A percentile compares a stretch with the other conserved stretches of the same genome.
These are phyloP conservation scores for Caryopteris hybrid DNA, from an alignment of 305 asterid species.

Conservation along the genomic window DNA sequence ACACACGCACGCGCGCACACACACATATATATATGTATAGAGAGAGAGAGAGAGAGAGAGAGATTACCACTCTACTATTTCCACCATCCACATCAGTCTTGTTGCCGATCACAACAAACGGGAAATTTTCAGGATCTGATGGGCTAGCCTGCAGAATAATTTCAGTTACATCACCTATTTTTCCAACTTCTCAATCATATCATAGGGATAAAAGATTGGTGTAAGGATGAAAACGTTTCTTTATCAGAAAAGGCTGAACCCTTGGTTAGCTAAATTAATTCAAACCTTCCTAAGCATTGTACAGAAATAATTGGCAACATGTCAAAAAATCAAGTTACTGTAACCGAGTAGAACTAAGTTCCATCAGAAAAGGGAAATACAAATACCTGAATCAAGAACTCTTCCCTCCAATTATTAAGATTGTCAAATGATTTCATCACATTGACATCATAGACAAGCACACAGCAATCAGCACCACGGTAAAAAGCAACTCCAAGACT, in stretches of 20 bases:
- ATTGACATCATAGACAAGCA: conserved; percentile 87
- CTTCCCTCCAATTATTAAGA: conserved; percentile 94
- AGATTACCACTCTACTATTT: conserved; percentile 83
- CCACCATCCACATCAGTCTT: conserved; percentile 97
- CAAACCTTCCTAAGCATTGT: neutral
- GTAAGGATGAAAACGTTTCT: neutral
- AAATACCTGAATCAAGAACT: conserved; percentile 85
- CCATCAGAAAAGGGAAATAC: neutral
- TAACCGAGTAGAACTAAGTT: neutral
- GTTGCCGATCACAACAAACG: conserved; percentile 97
- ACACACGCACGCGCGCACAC: neutral
- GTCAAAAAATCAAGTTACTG: neutral
- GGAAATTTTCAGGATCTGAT: conserved; percentile 95
- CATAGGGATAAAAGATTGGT: neutral
- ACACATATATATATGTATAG: neutral
- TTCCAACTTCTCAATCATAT: neutral
- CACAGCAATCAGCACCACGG: conserved; percentile 98
- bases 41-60: conserved; percentile 11
- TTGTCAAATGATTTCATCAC: conserved; percentile 89
- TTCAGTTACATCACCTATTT: conserved; percentile 2
- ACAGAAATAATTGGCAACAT: neutral
- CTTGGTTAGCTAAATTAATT: neutral
- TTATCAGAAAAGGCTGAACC: conserved; percentile 1
- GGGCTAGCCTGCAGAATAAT: conserved; percentile 86
- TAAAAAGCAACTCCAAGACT: conserved; percentile 97